These are phyloP conservation scores for Adiantum capillusveneris DNA, from an alignment of 75 land plant species.

Conservation along the genomic window DNA sequence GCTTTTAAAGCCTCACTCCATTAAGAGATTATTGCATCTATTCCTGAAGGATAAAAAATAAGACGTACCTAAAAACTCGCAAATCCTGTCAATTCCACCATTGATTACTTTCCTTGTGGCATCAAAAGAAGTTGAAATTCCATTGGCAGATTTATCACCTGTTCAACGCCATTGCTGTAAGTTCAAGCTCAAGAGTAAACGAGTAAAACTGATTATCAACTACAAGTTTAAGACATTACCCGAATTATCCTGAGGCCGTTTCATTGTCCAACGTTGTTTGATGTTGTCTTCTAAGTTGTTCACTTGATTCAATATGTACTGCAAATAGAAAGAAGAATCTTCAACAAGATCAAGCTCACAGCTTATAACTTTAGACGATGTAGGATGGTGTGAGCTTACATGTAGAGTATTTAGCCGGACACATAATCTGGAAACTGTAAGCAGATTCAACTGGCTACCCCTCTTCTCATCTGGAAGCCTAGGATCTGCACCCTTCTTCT, in stretches of 20 bases:
- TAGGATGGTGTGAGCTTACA: conserved; percentile 41
- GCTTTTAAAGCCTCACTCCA: too few relatives aligned
- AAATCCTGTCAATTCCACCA: conserved; percentile 73
- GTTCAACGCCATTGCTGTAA: conserved; percentile 15
- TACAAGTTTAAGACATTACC: too few relatives aligned
- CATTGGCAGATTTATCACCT: conserved; percentile 25
- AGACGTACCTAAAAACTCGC: conserved; percentile 75
- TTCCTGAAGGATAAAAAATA: too few relatives aligned
- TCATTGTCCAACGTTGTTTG: conserved; percentile 64
- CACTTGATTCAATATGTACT: conserved; percentile 85
- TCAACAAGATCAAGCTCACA: too few relatives aligned
- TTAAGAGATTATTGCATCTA: too few relatives aligned
- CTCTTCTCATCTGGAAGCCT: conserved; percentile 58
- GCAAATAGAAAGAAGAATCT: conserved; percentile 2
- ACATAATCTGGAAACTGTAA: conserved; percentile 66
- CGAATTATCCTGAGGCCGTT: conserved; percentile 36
- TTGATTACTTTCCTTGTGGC: conserved; percentile 83
- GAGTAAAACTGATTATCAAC: too few relatives aligned
- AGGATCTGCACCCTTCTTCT: conserved; percentile 60
- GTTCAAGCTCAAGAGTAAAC: not conserved
- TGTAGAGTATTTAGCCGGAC: conserved; percentile 80
- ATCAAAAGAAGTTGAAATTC: conserved; percentile 65
- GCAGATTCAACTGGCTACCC: conserved; percentile 53
- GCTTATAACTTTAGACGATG: too few relatives aligned
- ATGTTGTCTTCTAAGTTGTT: conserved; percentile 85